A percentile compares a stretch with the other conserved stretches of the same genome.
Evolutionary conservation across 345 rosid species (phyloP).

Genomic region (Eucalyptus decipiens): DNA sequence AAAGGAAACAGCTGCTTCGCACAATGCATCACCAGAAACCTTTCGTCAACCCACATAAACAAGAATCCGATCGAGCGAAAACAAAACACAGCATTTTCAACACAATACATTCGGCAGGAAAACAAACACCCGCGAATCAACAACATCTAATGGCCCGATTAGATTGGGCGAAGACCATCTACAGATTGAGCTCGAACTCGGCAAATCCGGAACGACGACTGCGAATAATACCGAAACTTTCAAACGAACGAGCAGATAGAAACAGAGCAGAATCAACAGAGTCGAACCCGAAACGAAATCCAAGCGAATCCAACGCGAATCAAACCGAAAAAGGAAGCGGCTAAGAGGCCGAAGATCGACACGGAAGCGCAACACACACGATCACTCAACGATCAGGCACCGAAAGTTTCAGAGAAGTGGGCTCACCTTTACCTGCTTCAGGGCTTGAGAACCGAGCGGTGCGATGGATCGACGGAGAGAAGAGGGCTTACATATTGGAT

Average conservation of each 20-base stretch:
- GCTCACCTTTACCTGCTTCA: background rate
- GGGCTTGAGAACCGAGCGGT: background rate
- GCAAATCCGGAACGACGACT: background rate
- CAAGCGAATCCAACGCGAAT: background rate
- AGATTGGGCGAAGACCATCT: background rate
- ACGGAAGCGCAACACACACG: too few species aligned
- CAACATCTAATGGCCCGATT: background rate
- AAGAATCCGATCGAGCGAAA: background rate
- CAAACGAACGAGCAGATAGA: background rate
- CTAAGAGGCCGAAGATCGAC: background rate
- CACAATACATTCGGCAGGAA: background rate
- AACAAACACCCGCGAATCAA: background rate
- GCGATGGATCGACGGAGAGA: background rate
- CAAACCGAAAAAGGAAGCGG: background rate
- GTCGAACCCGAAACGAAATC: background rate
- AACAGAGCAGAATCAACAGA: background rate
- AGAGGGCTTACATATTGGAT: background rate
- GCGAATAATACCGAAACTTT: background rate
- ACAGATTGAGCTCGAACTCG: background rate
- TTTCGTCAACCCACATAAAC: background rate
- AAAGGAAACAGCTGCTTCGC: background rate
- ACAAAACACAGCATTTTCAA: background rate
- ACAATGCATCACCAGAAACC: background rate
- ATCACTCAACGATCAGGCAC: background rate
- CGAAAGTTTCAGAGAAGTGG: background rate